Evolutionary conservation across 2,329 filamentous ascomycete genomes (phyloP).

Genomic region (Aureobasidium sp.): DNA sequence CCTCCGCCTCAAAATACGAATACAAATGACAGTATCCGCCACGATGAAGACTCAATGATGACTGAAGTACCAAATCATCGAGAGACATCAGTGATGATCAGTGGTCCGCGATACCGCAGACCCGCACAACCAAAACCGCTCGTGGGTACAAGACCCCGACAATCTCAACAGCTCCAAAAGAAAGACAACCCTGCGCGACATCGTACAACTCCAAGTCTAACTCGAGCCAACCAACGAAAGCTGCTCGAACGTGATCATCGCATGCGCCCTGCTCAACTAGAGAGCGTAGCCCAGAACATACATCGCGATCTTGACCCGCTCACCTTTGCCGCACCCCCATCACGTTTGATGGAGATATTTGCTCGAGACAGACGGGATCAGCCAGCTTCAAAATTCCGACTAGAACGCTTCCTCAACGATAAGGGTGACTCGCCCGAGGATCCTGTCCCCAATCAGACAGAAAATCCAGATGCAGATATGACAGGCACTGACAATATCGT

Average conservation of each 20-base stretch:
- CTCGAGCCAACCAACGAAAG: not conserved
- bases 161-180: not conserved
- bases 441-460: not conserved
- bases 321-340: slow-evolving; percentile 6
- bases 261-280: slow-evolving; percentile 13
- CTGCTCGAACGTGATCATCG: slow-evolving; percentile 6
- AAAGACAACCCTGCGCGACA: not conserved
- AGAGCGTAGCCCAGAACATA: not conserved
- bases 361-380: slow-evolving; percentile 20
- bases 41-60: not conserved
- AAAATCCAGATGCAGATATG: not conserved
- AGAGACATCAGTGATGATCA: not conserved
- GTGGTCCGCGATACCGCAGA: not conserved
- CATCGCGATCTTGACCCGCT: not conserved
- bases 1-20: not conserved
- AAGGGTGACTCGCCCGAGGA: not conserved
- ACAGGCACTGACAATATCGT: not conserved
- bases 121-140: not conserved
- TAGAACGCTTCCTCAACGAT: slow-evolving; percentile 23
- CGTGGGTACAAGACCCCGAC: not conserved
- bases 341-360: slow-evolving; percentile 16
- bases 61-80: not conserved
- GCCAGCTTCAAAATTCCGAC: slow-evolving; percentile 23
- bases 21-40: not conserved
- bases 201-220: not conserved